phyloP scores from a whole-genome alignment of 2,329 filamentous ascomycete species.

The Pleomassaria siparia region DNA sequence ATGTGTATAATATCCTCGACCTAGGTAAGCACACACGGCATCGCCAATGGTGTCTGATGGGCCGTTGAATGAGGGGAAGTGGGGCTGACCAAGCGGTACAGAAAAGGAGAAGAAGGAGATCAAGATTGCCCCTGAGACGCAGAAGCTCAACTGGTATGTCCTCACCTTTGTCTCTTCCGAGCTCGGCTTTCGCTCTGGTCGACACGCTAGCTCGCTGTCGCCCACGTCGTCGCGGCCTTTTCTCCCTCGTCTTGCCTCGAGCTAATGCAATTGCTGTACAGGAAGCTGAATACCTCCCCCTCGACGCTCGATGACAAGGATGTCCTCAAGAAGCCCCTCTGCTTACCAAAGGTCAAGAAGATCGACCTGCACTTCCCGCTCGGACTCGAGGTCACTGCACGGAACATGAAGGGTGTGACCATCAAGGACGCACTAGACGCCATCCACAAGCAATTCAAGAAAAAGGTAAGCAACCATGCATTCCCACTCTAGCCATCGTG shows the following conservation, averaged over 20 bases:
- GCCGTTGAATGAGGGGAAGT: constrained; percentile 27
- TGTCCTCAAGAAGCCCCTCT: constrained; percentile 77
- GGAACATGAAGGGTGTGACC: constrained; percentile 91
- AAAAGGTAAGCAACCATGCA: constrained; percentile 72
- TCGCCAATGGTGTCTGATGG: constrained; percentile 13
- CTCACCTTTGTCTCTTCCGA: neutral
- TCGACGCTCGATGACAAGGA: constrained; percentile 78
- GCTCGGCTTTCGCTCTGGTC: neutral
- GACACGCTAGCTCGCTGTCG: constrained; percentile 7
- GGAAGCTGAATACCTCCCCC: constrained; percentile 92
- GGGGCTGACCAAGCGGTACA: constrained; percentile 49
- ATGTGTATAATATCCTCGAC: constrained; percentile 81
- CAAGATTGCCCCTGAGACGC: constrained; percentile 76
- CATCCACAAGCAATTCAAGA: constrained; percentile 95
- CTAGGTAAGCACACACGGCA: constrained; percentile 63
- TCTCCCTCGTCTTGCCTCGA: neutral
- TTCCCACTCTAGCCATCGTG: neutral
- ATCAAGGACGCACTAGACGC: constrained; percentile 96
- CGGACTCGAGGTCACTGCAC: constrained; percentile 82
- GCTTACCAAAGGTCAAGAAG: constrained; percentile 83
- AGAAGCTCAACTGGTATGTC: constrained; percentile 82
- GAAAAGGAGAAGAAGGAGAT: constrained; percentile 74
- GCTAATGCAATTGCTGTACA: constrained; percentile 44
- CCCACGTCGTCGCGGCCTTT: constrained; percentile 10
- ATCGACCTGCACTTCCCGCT: constrained; percentile 91